Conservation (phyloP, 1,139 yeast species). For the Candida albicans region DNA sequence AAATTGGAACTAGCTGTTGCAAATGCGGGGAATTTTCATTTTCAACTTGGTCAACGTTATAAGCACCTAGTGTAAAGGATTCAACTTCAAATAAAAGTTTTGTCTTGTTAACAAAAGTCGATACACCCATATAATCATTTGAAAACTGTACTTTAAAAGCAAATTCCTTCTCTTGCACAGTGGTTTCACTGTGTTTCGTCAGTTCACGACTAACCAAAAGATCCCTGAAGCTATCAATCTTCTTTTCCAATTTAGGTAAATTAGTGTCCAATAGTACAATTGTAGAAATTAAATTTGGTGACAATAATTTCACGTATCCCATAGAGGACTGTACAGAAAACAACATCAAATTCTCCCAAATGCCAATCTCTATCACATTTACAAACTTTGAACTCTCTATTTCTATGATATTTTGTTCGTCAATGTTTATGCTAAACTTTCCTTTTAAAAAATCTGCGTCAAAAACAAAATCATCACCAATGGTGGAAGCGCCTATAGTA, state of each 20-base stretch:
- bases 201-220: slow-evolving; percentile 4
- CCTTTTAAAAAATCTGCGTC: slow-evolving; percentile 6
- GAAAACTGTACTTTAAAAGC: slow-evolving; percentile 29
- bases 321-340: slow-evolving; percentile 22
- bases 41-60: slow-evolving; percentile 21
- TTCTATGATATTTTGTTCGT: slow-evolving; percentile 20
- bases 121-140: slow-evolving; percentile 40
- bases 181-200: not conserved
- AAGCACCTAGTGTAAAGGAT: slow-evolving; percentile 20
- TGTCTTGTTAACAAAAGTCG: slow-evolving; percentile 32
- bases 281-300: slow-evolving; percentile 30
- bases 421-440: slow-evolving; percentile 8
- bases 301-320: slow-evolving; percentile 35
- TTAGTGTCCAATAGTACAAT: slow-evolving; percentile 19
- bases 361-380: slow-evolving; percentile 20
- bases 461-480: not conserved
- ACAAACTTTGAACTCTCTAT: slow-evolving; percentile 33
- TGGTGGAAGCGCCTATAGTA: slow-evolving; percentile 2
- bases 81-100: slow-evolving; percentile 38
- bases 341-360: slow-evolving; percentile 18
- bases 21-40: not conserved
- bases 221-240: slow-evolving; percentile 17
- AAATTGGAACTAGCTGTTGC: slow-evolving; percentile 22
- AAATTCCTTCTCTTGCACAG: slow-evolving; percentile 5
- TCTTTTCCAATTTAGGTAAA: slow-evolving; percentile 15